These are phyloP conservation scores for Nitzschia sp. DNA, from an alignment of 108 stramenopile species.

Conservation along the genomic window DNA sequence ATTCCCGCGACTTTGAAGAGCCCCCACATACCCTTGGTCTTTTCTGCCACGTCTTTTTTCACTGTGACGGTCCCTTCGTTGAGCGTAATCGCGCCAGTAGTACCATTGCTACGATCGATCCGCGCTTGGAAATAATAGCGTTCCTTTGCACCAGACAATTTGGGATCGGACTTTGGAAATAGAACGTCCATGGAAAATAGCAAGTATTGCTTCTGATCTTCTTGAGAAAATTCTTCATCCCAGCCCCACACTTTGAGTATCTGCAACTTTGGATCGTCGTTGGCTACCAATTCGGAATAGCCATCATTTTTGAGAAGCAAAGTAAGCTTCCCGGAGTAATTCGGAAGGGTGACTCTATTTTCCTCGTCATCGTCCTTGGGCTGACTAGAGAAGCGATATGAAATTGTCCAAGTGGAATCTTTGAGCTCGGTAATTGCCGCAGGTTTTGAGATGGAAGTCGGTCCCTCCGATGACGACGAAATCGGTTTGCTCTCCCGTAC, in stretches of 20 bases:
- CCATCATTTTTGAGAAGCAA: constrained; percentile 51
- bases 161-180: constrained; percentile 35
- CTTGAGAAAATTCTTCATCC: constrained; percentile 56
- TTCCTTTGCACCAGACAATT: constrained; percentile 8
- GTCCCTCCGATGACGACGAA: neutral
- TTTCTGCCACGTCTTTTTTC: constrained; percentile 52
- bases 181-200: constrained; percentile 60
- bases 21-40: constrained; percentile 54
- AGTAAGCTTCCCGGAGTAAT: constrained; percentile 58
- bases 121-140: constrained; percentile 65
- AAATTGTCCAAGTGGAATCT: constrained; percentile 38
- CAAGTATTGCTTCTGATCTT: constrained; percentile 52
- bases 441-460: neutral
- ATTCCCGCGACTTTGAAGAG: constrained; percentile 56
- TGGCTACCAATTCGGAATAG: constrained; percentile 45
- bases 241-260: constrained; percentile 70
- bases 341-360: neutral
- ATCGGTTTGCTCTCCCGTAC: constrained; percentile 1
- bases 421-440: constrained; percentile 10
- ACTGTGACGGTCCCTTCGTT: constrained; percentile 65
- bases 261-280: constrained; percentile 2
- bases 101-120: constrained; percentile 22
- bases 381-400: constrained; percentile 64
- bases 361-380: constrained; percentile 31
- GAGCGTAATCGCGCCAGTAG: constrained; percentile 24